phyloP scores from a whole-genome alignment of 805 yeast species.

The Candida coleopterorum region DNA sequence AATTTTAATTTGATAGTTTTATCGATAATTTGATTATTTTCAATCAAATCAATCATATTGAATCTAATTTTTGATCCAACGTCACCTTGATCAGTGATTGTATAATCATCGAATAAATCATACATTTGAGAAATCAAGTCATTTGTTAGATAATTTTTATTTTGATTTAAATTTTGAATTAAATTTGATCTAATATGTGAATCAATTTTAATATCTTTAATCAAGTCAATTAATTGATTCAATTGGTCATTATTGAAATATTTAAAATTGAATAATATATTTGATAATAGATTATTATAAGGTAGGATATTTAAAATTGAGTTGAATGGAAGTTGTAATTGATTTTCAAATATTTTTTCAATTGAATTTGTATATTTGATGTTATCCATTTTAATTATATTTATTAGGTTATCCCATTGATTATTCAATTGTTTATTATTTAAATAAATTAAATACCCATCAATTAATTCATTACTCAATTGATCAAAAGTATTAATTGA shows the following conservation, averaged over 20 bases:
- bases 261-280: constrained; percentile 21
- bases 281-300: constrained; percentile 21
- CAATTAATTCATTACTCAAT: constrained; percentile 27
- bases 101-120: constrained; percentile 64
- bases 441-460: constrained; percentile 25
- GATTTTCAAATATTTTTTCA: constrained; percentile 13
- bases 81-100: constrained; percentile 80
- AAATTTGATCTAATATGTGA: constrained; percentile 24
- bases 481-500: too few relatives aligned
- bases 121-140: constrained; percentile 13
- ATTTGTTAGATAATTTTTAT: constrained; percentile 5
- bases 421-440: constrained; percentile 1
- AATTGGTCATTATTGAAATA: constrained; percentile 12
- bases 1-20: constrained; percentile 28
- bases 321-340: constrained; percentile 7
- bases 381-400: constrained; percentile 10
- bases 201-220: constrained; percentile 23
- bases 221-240: constrained; percentile 19
- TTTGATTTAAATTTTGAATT: constrained; percentile 18
- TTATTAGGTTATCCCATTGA: constrained; percentile 17
- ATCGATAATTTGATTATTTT: constrained; percentile 15
- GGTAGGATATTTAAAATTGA: constrained; percentile 35
- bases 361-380: constrained; percentile 9
- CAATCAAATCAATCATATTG: constrained; percentile 42
- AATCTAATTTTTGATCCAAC: constrained; percentile 76